These are phyloP conservation scores for Penicillium bialowiezense DNA, from an alignment of 495 filamentous ascomycete species.

Conservation along the genomic window DNA sequence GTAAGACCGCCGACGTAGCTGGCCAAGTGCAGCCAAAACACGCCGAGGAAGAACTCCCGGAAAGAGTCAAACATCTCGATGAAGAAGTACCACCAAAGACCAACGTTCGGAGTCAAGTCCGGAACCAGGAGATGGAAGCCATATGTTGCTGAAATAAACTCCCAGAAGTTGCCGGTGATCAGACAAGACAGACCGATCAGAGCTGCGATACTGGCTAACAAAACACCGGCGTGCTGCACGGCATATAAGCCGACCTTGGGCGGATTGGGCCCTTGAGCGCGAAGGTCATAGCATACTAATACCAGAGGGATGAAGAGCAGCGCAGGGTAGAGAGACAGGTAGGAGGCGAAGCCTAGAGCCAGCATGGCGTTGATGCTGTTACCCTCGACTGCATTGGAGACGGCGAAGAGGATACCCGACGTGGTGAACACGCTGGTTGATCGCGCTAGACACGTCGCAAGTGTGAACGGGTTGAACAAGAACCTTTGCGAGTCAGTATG, in stretches of 20 bases:
- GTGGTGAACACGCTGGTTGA: constrained; percentile 90
- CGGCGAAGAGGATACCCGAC: constrained; percentile 78
- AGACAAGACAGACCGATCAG: constrained; percentile 71
- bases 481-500: constrained; percentile 52
- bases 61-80: constrained; percentile 99
- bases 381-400: constrained; percentile 78
- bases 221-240: constrained; percentile 44
- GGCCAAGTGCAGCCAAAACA: constrained; percentile 94
- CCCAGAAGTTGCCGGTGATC: constrained; percentile 74
- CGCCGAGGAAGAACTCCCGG: constrained; percentile 91
- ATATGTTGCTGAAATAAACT: constrained; percentile 86
- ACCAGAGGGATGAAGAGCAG: constrained; percentile 80
- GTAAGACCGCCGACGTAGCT: constrained; percentile 84
- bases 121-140: constrained; percentile 87
- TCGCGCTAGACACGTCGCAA: constrained; percentile 88
- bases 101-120: constrained; percentile 91
- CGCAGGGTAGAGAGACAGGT: constrained; percentile 87
- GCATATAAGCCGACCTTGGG: constrained; percentile 45
- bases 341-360: constrained; percentile 79
- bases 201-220: constrained; percentile 44
- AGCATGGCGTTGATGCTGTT: constrained; percentile 75
- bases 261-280: constrained; percentile 21
- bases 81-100: constrained; percentile 99
- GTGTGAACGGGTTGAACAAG: constrained; percentile 92
- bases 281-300: constrained; percentile 76